phyloP scores from a whole-genome alignment of 202 grass and related monocot genomes.

The Zizania palustris region DNA sequence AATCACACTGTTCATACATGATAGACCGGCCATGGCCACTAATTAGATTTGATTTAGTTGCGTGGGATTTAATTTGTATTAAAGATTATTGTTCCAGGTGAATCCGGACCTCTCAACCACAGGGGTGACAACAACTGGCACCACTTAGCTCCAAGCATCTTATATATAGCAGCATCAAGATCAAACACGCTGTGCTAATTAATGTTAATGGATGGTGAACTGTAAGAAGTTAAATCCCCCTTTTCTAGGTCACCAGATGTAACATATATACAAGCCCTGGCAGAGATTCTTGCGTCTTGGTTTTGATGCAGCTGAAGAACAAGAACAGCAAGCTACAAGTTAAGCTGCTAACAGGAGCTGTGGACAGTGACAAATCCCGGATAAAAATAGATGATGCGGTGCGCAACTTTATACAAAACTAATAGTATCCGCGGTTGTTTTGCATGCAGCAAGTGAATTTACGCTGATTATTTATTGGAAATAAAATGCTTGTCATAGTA shows the following conservation, averaged over 20 bases:
- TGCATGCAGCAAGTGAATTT: too few relatives aligned
- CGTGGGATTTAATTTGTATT: not conserved
- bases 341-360: too few relatives aligned
- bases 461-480: too few relatives aligned
- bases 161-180: not conserved
- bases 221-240: slow-evolving; percentile 1
- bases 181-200: not conserved
- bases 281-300: not conserved
- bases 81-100: slow-evolving; percentile 1
- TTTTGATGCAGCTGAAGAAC: not conserved
- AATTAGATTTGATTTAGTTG: slow-evolving; percentile 7
- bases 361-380: too few relatives aligned
- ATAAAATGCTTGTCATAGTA: too few relatives aligned
- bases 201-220: not conserved
- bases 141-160: not conserved
- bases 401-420: too few relatives aligned
- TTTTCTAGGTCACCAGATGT: slow-evolving; percentile 5
- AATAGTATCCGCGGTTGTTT: too few relatives aligned
- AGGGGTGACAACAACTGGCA: not conserved
- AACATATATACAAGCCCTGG: too few relatives aligned
- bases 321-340: not conserved
- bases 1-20: not conserved
- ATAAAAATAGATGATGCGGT: too few relatives aligned
- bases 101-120: slow-evolving; percentile 10
- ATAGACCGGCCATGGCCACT: not conserved